Base-by-base conservation (phyloP, 257 asterid species). In the Verbascum thapsus region DNA sequence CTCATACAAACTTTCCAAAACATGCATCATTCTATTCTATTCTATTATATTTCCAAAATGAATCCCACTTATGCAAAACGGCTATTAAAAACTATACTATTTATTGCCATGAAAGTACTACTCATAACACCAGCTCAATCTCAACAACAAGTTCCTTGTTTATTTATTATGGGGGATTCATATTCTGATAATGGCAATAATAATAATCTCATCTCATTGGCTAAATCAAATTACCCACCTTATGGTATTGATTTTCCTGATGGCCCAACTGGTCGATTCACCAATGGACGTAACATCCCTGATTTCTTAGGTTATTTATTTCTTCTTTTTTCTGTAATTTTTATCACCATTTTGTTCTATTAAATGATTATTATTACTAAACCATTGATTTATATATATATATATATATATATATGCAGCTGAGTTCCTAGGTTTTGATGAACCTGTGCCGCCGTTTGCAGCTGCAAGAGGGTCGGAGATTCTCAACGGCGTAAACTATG, bases 401-500 rank as follows among this genome's bases (percentile, higher is more conserved):
- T n/a, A n/a, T n/a, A n/a, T n/a, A n/a, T n/a, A n/a, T n/a, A n/a
- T n/a, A n/a, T n/a, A n/a, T n/a, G 3, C 80, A 85, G 94, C 89
- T 71, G 70, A 82, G 61, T 61, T 47, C 3, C 12, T 85, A 68
- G 94, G 88, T 0, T 76, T 82, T 50, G 80, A 80, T 3, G 45
- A 68, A 12, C 53, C 53, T 26, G 67, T 82, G 44, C 82, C 79
- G 6, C 82, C 89, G 2, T 80, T 60, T 63, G 67, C 71, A 43
- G 83, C 82, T 0, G 72, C 85, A 6, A 70, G 66, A 6, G 37
- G 34, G n/a, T n/a, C n/a, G n/a, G 73, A 76, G 19, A 57, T 72
- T 10, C 68, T 78, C 12, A 52, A 68, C 18, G 94, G 94, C 23
- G 74, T 82, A 15, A 85, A 85, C 23, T 85, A 68, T 47, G 92